Base-by-base conservation (phyloP, 2,329 filamentous ascomycete species). In the Cladosporium sp. region DNA sequence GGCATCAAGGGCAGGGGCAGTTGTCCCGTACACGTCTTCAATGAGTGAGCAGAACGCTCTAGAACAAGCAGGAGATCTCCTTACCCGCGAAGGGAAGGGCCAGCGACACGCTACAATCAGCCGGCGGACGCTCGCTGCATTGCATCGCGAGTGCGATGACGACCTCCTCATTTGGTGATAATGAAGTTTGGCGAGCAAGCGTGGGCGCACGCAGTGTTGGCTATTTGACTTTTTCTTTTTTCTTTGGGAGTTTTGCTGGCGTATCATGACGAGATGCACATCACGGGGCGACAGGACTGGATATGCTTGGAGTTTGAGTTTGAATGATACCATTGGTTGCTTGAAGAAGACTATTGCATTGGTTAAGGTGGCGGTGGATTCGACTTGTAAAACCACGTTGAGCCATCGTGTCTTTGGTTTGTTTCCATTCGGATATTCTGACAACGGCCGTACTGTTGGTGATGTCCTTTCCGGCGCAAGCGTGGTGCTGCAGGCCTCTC, bases 21-120 rank as follows among this genome's bases (percentile, higher is more conserved):
- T 58, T 89, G 87, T 74, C 87, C 87, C 2, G 86, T 87, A 65
- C 86, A 89, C 77, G 85, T 87, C 70, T 66, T 77, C 55, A 73
- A 78, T 63, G 75, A 77, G 49, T 78, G 68, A 73, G 29, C 10
- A 46, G n/a, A 10, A 12, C n/a, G 40, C 40, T 46, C n/a, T 46
- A 3, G 10, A 8, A 46, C 1, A 23, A 46, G n/a, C 40, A 46
- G 8, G n/a, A 23, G 3, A 46, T 8, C 5, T 18, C 16, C 7
- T 44, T 44, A 6, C 37, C 14, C n/a, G 40, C n/a, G 40, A 46
- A 46, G n/a, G 18, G 3, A 46, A 46, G 10, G n/a, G 21, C 4
- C 40, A 46, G 40, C 10, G 40, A 46, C 3, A 46, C 40, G 40
- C n/a, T 21, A 8, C 40, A 8, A 46, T 7, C 12, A 8, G n/a